phyloP scores from a whole-genome alignment of 805 yeast species.

The Suhomyces sp. region DNA sequence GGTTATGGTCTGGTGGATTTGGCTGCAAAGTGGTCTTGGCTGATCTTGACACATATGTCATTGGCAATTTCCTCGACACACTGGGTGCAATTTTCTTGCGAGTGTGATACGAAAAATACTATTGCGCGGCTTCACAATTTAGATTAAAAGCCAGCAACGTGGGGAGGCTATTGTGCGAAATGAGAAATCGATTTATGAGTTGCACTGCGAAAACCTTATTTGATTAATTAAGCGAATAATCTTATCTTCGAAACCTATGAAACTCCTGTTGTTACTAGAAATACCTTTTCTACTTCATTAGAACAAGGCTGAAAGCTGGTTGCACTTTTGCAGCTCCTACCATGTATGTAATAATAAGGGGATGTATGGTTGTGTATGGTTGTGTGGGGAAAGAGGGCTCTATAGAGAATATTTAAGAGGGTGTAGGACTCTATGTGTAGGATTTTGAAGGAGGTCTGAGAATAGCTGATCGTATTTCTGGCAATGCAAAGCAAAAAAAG shows the following conservation, averaged over 20 bases:
- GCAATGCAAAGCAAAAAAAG: neutral
- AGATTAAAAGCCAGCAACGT: neutral
- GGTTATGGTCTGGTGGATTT: neutral
- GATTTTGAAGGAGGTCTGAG: too few species aligned
- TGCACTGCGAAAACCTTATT: neutral
- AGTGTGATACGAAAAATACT: neutral
- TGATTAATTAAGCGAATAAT: neutral
- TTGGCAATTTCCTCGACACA: neutral
- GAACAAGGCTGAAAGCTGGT: too few species aligned
- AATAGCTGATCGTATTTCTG: neutral
- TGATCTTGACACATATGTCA: neutral
- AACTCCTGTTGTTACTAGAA: neutral
- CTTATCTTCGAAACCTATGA: neutral
- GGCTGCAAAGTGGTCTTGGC: neutral
- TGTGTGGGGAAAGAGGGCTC: too few species aligned
- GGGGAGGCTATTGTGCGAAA: neutral
- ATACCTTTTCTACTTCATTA: too few species aligned
- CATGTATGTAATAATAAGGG: too few species aligned
- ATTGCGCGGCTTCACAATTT: neutral
- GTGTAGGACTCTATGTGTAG: too few species aligned
- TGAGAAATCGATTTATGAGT: neutral
- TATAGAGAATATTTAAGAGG: too few species aligned
- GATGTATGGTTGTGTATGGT: too few species aligned
- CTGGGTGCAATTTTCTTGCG: neutral
- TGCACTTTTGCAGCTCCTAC: too few species aligned